Conservation (phyloP, 805 yeast species). For the Candida alai region DNA sequence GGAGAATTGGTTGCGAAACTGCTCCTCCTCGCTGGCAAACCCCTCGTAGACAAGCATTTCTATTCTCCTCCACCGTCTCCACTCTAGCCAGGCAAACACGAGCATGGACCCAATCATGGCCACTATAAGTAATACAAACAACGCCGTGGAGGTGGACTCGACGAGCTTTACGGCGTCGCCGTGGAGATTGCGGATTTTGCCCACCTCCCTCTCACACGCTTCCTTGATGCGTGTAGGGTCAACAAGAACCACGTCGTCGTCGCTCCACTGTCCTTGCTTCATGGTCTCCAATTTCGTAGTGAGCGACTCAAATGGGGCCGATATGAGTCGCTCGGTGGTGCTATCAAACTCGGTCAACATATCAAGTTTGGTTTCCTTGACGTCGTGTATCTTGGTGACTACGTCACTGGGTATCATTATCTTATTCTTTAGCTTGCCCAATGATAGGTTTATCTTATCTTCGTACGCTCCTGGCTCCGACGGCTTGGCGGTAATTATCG, state of each 20-base stretch:
- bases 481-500: constrained; percentile 7
- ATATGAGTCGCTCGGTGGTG: constrained; percentile 50
- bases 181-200: constrained; percentile 29
- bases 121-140: constrained; percentile 27
- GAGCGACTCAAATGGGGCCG: constrained; percentile 55
- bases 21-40: constrained; percentile 31
- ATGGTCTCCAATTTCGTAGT: constrained; percentile 34
- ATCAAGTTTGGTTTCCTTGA: constrained; percentile 52
- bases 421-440: constrained; percentile 45
- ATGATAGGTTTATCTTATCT: constrained; percentile 53
- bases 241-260: constrained; percentile 5
- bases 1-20: constrained; percentile 8
- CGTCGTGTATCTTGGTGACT: constrained; percentile 48
- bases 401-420: constrained; percentile 65
- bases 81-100: constrained; percentile 44
- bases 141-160: constrained; percentile 30
- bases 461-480: constrained; percentile 20
- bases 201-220: constrained; percentile 17
- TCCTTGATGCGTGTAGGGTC: constrained; percentile 3
- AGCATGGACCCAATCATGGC: constrained; percentile 38
- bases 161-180: constrained; percentile 25
- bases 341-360: constrained; percentile 62
- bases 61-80: constrained; percentile 32
- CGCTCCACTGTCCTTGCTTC: background rate
- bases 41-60: constrained; percentile 24